Evolutionary conservation across 2,329 filamentous ascomycete genomes (phyloP).

Genomic region (Fusarium scirpi): DNA sequence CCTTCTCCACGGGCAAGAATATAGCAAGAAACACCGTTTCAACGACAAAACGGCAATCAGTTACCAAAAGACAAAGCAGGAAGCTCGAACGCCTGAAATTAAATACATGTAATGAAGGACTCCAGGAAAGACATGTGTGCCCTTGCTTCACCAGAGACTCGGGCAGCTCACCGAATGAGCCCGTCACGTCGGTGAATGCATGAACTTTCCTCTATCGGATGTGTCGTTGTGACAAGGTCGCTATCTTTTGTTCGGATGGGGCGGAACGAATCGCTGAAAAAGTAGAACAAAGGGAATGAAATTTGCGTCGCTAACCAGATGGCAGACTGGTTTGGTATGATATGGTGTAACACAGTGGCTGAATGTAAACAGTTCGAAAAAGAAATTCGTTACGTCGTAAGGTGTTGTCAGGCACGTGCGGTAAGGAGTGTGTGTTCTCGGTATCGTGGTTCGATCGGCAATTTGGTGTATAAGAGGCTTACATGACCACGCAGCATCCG

Average conservation of each 20-base stretch:
- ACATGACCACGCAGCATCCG: constrained; percentile 66
- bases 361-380: constrained; percentile 46
- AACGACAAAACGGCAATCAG: constrained; percentile 17
- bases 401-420: constrained; percentile 39
- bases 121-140: constrained; percentile 21
- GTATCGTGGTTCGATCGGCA: constrained; percentile 11
- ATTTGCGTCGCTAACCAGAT: constrained; percentile 46
- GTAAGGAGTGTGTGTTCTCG: constrained; percentile 23
- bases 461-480: constrained; percentile 24
- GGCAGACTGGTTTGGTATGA: constrained; percentile 43
- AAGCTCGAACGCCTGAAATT: constrained; percentile 44
- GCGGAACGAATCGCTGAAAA: constrained; percentile 37
- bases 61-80: constrained; percentile 21
- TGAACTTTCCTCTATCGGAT: constrained; percentile 19
- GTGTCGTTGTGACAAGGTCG: constrained; percentile 33
- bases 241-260: constrained; percentile 25
- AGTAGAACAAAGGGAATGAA: constrained; percentile 45
- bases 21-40: constrained; percentile 26
- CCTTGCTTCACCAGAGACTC: constrained; percentile 20
- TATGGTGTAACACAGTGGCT: constrained; percentile 47
- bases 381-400: constrained; percentile 51
- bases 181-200: constrained; percentile 34
- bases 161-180: constrained; percentile 31
- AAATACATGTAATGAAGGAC: constrained; percentile 44
- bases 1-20: constrained; percentile 19